Evolutionary conservation across 2,329 filamentous ascomycete species (phyloP).

Genomic region (Pseudopithomyces maydicus): DNA sequence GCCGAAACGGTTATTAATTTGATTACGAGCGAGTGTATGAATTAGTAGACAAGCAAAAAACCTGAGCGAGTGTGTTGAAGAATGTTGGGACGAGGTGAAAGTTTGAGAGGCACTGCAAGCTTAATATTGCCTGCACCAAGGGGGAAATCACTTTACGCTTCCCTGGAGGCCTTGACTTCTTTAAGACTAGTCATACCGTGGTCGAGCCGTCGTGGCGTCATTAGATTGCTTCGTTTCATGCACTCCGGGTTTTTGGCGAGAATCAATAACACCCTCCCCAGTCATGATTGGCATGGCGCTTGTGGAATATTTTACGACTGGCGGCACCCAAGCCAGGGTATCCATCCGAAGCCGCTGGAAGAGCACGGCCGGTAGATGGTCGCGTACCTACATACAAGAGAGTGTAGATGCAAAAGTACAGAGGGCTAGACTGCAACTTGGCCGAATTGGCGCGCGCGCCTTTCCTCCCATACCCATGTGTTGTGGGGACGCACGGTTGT

Average conservation of each 20-base stretch:
- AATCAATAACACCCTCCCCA: background rate
- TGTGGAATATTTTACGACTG: background rate
- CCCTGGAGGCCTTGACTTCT: background rate
- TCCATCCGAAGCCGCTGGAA: too few relatives aligned
- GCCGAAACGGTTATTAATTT: conserved; percentile 21
- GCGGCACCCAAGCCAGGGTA: too few relatives aligned
- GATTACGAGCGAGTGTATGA: conserved; percentile 28
- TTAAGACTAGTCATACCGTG: background rate
- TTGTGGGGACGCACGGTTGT: conserved; percentile 21
- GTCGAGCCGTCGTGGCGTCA: conserved; percentile 1
- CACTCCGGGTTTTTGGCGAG: conserved; percentile 3
- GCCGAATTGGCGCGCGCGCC: background rate
- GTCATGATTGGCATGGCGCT: background rate
- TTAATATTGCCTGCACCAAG: conserved; percentile 10
- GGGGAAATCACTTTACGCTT: background rate
- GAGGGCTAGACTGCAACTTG: background rate
- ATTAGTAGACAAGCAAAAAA: conserved; percentile 16
- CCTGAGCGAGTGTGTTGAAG: conserved; percentile 25
- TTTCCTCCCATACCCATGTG: background rate
- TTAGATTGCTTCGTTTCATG: conserved; percentile 5
- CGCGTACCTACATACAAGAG: too few relatives aligned
- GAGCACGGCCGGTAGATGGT: too few relatives aligned
- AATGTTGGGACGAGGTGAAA: conserved; percentile 21
- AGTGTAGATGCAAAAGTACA: too few relatives aligned
- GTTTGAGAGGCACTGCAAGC: background rate